phyloP scores from a whole-genome alignment of 78 protist species.

The Chrysochromulina tobinii region DNA sequence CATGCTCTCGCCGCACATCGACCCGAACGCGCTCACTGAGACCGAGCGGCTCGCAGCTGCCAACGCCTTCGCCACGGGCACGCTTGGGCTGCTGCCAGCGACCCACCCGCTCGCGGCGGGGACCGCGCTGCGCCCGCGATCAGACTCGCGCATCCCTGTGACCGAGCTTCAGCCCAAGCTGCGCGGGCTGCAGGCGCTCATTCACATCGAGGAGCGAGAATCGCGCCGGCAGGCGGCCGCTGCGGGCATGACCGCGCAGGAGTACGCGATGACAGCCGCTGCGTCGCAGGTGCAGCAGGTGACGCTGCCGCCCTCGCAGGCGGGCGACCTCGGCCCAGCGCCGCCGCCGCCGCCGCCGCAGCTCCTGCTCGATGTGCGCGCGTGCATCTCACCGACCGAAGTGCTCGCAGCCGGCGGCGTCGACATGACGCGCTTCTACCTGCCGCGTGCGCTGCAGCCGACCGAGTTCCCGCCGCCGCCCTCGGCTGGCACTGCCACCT shows the following conservation, averaged over 20 bases:
- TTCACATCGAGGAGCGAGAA: background rate
- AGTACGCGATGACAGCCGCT: too few relatives aligned
- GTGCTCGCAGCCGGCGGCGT: background rate
- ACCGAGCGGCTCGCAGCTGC: too few relatives aligned
- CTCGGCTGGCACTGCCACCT: background rate
- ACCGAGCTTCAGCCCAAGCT: background rate
- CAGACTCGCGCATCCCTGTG: background rate
- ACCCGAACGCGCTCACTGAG: too few relatives aligned
- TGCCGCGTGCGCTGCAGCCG: background rate
- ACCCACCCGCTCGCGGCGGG: too few relatives aligned
- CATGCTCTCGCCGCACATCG: background rate
- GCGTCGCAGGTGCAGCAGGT: too few relatives aligned
- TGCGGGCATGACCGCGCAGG: too few relatives aligned
- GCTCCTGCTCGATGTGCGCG: background rate
- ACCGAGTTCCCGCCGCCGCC: background rate
- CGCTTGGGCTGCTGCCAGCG: too few relatives aligned
- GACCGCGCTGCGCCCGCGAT: too few relatives aligned
- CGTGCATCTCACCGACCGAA: background rate
- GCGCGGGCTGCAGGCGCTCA: background rate
- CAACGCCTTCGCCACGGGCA: too few relatives aligned
- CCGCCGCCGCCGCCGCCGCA: background rate
- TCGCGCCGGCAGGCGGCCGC: background rate
- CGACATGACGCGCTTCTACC: background rate
- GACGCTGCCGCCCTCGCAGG: too few relatives aligned
- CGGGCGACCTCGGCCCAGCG: background rate